phyloP scores from a whole-genome alignment of 2,329 filamentous ascomycete genomes.

The Ophiobolus disseminans region DNA sequence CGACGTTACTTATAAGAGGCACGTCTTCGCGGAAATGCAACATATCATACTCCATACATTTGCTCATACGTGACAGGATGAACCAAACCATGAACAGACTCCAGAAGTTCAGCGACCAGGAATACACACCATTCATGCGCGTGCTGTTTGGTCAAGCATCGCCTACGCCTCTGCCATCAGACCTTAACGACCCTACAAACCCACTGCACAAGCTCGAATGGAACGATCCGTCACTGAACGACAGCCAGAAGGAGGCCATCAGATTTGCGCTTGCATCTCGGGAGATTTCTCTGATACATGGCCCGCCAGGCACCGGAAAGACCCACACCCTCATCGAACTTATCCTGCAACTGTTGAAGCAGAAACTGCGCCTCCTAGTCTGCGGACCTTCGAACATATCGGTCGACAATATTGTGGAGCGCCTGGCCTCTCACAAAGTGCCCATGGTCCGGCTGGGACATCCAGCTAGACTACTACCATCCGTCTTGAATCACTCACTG shows the following conservation, averaged over 20 bases:
- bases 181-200: constrained; percentile 51
- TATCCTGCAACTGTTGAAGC: constrained; percentile 85
- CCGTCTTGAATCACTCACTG: constrained; percentile 86
- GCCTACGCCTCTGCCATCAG: constrained; percentile 57
- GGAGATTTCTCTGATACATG: constrained; percentile 90
- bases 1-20: constrained; percentile 70
- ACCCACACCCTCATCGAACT: constrained; percentile 96
- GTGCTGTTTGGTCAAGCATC: constrained; percentile 67
- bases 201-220: constrained; percentile 58
- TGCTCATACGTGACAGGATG: constrained; percentile 56
- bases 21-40: constrained; percentile 29
- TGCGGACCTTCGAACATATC: constrained; percentile 97
- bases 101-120: constrained; percentile 61
- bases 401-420: constrained; percentile 97
- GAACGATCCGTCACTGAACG: constrained; percentile 64
- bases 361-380: constrained; percentile 79
- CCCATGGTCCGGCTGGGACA: constrained; percentile 91
- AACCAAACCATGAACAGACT: constrained; percentile 69
- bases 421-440: constrained; percentile 82
- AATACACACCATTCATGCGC: constrained; percentile 65
- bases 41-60: neutral
- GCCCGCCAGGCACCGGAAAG: constrained; percentile 94
- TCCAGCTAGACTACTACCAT: constrained; percentile 86
- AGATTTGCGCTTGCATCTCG: constrained; percentile 82
- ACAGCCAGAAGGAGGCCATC: constrained; percentile 69